Conservation (phyloP, 169 alveolate genomes). For the Plasmodium yoelii region DNA sequence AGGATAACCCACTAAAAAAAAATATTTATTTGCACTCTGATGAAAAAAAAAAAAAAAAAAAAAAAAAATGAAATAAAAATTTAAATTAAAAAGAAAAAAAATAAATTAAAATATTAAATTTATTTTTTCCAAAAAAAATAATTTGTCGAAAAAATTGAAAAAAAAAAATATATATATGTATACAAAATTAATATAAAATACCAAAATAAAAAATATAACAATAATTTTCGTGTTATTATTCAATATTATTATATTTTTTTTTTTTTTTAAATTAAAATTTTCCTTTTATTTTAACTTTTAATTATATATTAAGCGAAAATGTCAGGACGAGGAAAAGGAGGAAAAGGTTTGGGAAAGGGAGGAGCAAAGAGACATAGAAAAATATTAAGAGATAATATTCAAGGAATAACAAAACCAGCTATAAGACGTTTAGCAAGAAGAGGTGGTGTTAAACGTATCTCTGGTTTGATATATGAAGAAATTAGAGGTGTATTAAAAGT, state of each 20-base stretch:
- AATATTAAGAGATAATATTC: conserved; percentile 97
- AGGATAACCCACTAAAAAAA: background rate
- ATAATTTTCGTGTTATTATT: conserved; percentile 5
- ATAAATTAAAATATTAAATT: conserved; percentile 21
- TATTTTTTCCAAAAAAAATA: conserved; percentile 24
- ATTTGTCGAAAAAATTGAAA: conserved; percentile 25
- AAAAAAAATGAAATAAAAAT: conserved; percentile 10
- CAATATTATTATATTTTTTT: conserved; percentile 16
- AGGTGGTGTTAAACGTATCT: conserved; percentile 99
- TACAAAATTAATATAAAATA: background rate
- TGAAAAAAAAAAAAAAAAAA: conserved; percentile 13
- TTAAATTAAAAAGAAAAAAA: conserved; percentile 14
- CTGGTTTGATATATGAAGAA: conserved; percentile 99
- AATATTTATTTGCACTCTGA: background rate
- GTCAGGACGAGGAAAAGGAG: conserved; percentile 98
- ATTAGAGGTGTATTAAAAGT: conserved; percentile 98
- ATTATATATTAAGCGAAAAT: conserved; percentile 84
- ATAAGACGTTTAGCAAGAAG: conserved; percentile 99
- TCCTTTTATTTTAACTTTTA: conserved; percentile 27
- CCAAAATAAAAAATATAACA: background rate
- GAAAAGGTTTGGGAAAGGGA: conserved; percentile 99
- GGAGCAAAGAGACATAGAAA: conserved; percentile 99
- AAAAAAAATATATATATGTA: conserved; percentile 34
- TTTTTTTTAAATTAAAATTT: conserved; percentile 6
- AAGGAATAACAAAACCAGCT: conserved; percentile 99